These are phyloP conservation scores for Alternaria burnsii DNA, from an alignment of 2,329 filamentous ascomycete species.

Conservation along the genomic window DNA sequence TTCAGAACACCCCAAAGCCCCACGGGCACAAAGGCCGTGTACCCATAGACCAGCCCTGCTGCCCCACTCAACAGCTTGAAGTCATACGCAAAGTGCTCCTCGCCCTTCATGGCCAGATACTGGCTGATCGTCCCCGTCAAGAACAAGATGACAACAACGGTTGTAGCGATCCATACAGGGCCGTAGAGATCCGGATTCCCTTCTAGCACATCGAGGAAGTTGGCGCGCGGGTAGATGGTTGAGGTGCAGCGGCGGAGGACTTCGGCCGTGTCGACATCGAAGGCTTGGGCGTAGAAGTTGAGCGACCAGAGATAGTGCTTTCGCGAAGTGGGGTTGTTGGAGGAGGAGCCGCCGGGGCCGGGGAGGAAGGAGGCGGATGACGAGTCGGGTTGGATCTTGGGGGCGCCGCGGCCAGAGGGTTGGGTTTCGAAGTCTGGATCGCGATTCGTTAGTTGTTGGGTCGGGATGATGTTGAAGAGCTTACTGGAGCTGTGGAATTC, in stretches of 20 bases:
- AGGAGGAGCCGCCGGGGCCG: constrained; percentile 31
- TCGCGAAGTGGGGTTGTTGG: constrained; percentile 31
- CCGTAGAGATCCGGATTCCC: constrained; percentile 97
- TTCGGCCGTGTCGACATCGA: constrained; percentile 94
- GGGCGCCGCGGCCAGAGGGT: constrained; percentile 56
- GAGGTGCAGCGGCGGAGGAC: constrained; percentile 87
- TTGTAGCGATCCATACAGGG: constrained; percentile 98
- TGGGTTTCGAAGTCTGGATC: constrained; percentile 71
- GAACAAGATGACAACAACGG: constrained; percentile 94
- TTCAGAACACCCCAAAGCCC: constrained; percentile 86
- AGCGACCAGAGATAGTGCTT: constrained; percentile 95
- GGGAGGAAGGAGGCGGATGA: constrained; percentile 50
- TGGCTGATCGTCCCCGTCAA: constrained; percentile 93
- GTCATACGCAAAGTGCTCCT: constrained; percentile 84
- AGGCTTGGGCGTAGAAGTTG: constrained; percentile 96
- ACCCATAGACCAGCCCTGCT: constrained; percentile 93
- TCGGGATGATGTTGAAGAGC: constrained; percentile 17
- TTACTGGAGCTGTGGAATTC: constrained; percentile 93
- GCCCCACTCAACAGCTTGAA: constrained; percentile 89
- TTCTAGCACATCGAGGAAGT: constrained; percentile 96
- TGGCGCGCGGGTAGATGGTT: constrained; percentile 87
- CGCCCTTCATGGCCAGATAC: constrained; percentile 76
- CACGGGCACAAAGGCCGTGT: constrained; percentile 82
- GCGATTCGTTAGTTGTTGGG: constrained; percentile 2
- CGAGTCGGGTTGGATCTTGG: constrained; percentile 56